phyloP scores from a whole-genome alignment of 345 rosid genomes.

The Hibiscus trionum region DNA sequence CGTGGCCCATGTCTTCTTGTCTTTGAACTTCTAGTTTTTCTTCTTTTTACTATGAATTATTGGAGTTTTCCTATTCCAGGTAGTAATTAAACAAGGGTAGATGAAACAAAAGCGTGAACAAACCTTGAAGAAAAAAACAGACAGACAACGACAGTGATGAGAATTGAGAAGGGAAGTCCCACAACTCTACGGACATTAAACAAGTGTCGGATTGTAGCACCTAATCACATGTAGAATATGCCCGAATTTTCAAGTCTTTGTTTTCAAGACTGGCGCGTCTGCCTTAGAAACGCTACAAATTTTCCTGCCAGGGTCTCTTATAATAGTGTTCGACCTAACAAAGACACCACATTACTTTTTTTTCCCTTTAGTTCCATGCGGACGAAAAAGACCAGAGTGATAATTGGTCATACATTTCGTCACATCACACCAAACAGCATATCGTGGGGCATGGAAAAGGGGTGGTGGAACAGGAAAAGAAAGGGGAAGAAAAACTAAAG shows the following conservation, averaged over 20 bases:
- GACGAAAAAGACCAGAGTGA: no score
- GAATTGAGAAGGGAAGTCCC: no score
- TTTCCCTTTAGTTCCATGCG: background rate
- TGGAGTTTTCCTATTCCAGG: background rate
- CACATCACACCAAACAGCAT: background rate
- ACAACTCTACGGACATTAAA: no score
- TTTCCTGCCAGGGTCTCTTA: no score
- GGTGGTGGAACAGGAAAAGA: background rate
- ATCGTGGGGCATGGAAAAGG: background rate
- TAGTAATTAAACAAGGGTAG: background rate
- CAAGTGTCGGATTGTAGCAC: background rate
- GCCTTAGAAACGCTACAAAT: no score
- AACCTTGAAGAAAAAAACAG: constrained; percentile 11
- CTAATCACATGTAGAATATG: constrained; percentile 4
- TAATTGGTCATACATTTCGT: no score
- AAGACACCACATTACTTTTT: background rate
- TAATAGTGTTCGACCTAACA: background rate
- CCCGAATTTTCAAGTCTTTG: background rate
- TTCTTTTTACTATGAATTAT: background rate
- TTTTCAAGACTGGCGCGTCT: background rate
- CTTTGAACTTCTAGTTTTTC: no score
- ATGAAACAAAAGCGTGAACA: constrained; percentile 33
- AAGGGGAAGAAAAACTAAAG: no score
- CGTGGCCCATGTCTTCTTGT: background rate
- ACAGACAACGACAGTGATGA: no score